These are phyloP conservation scores for Penicillium cataractarum DNA, from an alignment of 495 filamentous ascomycete genomes.

Conservation along the genomic window DNA sequence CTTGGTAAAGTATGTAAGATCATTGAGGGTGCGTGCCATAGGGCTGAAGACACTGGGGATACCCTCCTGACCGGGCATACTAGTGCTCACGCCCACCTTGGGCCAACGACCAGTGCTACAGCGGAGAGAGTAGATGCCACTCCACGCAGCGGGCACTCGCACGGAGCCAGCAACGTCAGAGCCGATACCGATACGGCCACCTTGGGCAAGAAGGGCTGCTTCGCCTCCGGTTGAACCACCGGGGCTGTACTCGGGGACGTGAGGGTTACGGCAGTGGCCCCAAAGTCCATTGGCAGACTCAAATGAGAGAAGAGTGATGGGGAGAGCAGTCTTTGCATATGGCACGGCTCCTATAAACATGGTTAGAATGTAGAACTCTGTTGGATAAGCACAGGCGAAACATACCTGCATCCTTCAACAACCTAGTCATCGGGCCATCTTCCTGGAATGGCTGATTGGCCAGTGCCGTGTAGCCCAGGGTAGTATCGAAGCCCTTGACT, in stretches of 20 bases:
- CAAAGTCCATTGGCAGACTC: conserved; percentile 91
- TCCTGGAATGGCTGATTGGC: conserved; percentile 63
- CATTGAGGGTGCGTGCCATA: conserved; percentile 86
- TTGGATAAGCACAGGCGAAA: background rate
- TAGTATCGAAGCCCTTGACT: conserved; percentile 84
- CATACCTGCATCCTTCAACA: conserved; percentile 84
- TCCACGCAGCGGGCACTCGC: conserved; percentile 85
- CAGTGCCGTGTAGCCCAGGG: conserved; percentile 78
- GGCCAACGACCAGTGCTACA: conserved; percentile 98
- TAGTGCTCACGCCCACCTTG: conserved; percentile 80
- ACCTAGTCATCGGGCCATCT: conserved; percentile 74
- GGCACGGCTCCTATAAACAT: conserved; percentile 71
- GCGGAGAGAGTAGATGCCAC: conserved; percentile 84
- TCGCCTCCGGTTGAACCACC: conserved; percentile 94
- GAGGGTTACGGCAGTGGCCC: conserved; percentile 83
- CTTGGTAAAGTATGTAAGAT: conserved; percentile 84
- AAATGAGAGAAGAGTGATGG: conserved; percentile 88
- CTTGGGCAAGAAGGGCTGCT: conserved; percentile 79
- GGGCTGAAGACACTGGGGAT: conserved; percentile 88
- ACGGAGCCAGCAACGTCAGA: conserved; percentile 95
- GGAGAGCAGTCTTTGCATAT: conserved; percentile 95
- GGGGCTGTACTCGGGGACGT: conserved; percentile 80
- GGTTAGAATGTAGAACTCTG: conserved; percentile 1
- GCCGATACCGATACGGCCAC: conserved; percentile 89
- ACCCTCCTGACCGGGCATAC: conserved; percentile 94